Percentiles rank a stretch among this genome's conserved stretches.
phyloP scores from a whole-genome alignment of 139 green algal genomes.

The Pseudopediastrum boryanum region DNA sequence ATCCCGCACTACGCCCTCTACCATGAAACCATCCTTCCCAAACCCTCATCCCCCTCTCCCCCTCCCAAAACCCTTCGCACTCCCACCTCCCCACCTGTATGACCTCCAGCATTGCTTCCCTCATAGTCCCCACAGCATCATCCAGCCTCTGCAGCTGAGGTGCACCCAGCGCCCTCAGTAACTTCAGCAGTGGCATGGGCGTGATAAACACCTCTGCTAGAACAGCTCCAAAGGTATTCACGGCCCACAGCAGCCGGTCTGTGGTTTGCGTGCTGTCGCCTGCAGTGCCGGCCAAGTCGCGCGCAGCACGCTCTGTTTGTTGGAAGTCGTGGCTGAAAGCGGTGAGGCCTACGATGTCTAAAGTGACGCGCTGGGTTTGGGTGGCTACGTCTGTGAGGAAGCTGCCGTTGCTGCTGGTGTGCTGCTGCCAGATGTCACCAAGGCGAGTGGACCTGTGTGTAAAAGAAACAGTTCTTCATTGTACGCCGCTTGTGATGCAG shows the following conservation, averaged over 20 bases:
- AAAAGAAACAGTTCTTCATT: too few relatives aligned
- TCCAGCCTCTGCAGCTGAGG: slow-evolving; percentile 55
- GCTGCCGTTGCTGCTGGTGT: slow-evolving; percentile 12
- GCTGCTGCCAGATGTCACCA: slow-evolving; percentile 42
- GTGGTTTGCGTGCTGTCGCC: slow-evolving; percentile 26
- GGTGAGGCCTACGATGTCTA: slow-evolving; percentile 72
- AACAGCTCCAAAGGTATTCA: slow-evolving; percentile 67
- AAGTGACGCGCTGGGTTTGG: slow-evolving; percentile 71
- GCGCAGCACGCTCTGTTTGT: slow-evolving; percentile 30
- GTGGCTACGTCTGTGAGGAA: slow-evolving; percentile 61
- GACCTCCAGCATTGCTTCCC: slow-evolving; percentile 56
- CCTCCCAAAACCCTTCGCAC: background rate
- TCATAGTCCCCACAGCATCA: slow-evolving; percentile 51
- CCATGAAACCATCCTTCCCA: background rate
- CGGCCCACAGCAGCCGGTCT: slow-evolving; percentile 63
- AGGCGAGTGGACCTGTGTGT: slow-evolving; percentile 43
- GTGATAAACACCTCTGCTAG: slow-evolving; percentile 80
- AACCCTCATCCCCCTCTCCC: background rate
- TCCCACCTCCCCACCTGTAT: slow-evolving; percentile 40
- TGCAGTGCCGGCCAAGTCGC: slow-evolving; percentile 21
- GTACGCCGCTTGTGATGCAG: too few relatives aligned
- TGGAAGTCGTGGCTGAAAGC: slow-evolving; percentile 76
- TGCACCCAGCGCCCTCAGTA: slow-evolving; percentile 50
- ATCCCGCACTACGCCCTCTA: too few relatives aligned
- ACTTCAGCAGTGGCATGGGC: slow-evolving; percentile 68